These are phyloP conservation scores for Metschnikowia anglica DNA, from an alignment of 805 yeast species.

Conservation along the genomic window DNA sequence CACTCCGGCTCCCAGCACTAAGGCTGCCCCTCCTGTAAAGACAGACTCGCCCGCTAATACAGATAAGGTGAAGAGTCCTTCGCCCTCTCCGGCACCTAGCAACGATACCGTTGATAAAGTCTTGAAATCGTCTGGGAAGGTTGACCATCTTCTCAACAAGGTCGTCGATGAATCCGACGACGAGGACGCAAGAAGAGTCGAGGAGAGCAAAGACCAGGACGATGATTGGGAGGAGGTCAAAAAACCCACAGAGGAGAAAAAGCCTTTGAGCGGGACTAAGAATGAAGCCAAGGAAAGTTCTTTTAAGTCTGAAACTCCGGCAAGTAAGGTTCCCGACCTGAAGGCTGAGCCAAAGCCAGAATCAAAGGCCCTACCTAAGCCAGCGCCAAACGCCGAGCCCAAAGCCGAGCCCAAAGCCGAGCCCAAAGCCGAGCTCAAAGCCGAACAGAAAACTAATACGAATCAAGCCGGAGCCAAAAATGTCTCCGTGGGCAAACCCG, in stretches of 20 bases:
- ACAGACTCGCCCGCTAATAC: slow-evolving; percentile 1
- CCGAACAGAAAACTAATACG: slow-evolving; percentile 5
- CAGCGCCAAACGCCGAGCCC: slow-evolving; percentile 12
- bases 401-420: slow-evolving; percentile 14
- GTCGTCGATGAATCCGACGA: slow-evolving; percentile 41
- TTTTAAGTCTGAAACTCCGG: no score
- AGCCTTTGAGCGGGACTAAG: neutral
- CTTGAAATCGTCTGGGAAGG: slow-evolving; percentile 38
- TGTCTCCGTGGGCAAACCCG: slow-evolving; percentile 13
- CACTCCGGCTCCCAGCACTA: slow-evolving; percentile 3
- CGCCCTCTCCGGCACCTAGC: slow-evolving; percentile 13
- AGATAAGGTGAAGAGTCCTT: neutral
- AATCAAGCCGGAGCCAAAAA: slow-evolving; percentile 11
- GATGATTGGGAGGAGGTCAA: slow-evolving; percentile 44
- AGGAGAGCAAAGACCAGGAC: slow-evolving; percentile 28
- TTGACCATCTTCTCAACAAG: slow-evolving; percentile 35
- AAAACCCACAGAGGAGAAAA: slow-evolving; percentile 24
- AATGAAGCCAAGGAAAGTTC: no score
- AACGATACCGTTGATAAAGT: slow-evolving; percentile 28
- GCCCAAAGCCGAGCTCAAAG: slow-evolving; percentile 23
- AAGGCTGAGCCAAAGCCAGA: slow-evolving; percentile 7
- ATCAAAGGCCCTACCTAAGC: slow-evolving; percentile 12
- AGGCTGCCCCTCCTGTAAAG: neutral
- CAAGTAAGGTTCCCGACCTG: neutral
- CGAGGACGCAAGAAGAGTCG: slow-evolving; percentile 28